Evolutionary conservation across 805 yeast species (phyloP).

Genomic region (Candida tibetensis): DNA sequence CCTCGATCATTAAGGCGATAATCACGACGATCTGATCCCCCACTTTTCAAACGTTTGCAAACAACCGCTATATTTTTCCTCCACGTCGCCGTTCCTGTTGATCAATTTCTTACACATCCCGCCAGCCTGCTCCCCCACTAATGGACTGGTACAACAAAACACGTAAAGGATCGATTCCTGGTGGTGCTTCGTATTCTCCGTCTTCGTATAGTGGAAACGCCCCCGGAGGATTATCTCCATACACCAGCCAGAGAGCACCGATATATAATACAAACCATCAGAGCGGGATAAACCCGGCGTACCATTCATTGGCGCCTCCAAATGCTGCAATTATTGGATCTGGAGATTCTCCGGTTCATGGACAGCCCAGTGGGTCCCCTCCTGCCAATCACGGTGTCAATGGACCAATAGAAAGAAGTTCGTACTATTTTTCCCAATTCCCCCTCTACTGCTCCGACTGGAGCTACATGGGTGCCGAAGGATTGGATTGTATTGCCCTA

Average conservation of each 20-base stretch:
- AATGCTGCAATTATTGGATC: too few relatives aligned
- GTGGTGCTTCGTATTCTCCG: slow-evolving; percentile 5
- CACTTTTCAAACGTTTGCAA: too few relatives aligned
- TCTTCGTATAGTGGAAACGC: not conserved
- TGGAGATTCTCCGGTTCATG: too few relatives aligned
- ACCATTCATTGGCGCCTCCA: not conserved
- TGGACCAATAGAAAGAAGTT: slow-evolving; percentile 16
- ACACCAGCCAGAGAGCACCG: slow-evolving; percentile 4
- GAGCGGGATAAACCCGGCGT: slow-evolving; percentile 1
- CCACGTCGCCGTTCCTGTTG: too few relatives aligned
- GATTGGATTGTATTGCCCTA: slow-evolving; percentile 55
- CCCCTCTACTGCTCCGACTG: slow-evolving; percentile 39
- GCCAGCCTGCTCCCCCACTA: too few relatives aligned
- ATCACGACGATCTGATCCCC: too few relatives aligned
- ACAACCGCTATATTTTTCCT: too few relatives aligned
- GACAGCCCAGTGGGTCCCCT: not conserved
- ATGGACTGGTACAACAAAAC: slow-evolving; percentile 10
- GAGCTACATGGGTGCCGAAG: slow-evolving; percentile 21
- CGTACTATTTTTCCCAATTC: slow-evolving; percentile 25
- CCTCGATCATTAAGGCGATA: too few relatives aligned
- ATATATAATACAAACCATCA: too few relatives aligned
- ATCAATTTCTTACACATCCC: too few relatives aligned
- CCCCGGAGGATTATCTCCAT: slow-evolving; percentile 4
- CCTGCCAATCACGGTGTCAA: not conserved
- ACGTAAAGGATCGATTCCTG: slow-evolving; percentile 1